phyloP scores from a whole-genome alignment of 1,284 basidiomycete genomes.

The Hemileia vastatrix region DNA sequence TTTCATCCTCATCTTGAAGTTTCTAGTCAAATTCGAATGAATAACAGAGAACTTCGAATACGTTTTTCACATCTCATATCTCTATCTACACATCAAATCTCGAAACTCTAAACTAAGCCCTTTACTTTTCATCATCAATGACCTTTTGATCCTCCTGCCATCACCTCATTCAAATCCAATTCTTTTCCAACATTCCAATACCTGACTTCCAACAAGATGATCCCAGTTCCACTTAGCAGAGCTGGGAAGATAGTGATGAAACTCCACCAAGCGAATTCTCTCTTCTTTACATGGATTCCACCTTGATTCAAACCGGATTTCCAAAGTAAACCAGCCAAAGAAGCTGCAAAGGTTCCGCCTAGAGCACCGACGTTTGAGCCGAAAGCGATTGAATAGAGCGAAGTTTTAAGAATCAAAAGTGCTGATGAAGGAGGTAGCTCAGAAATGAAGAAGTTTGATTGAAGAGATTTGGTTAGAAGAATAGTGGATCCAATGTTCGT shows the following conservation, averaged over 20 bases:
- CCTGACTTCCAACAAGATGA: conserved; percentile 42
- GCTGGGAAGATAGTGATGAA: conserved; percentile 46
- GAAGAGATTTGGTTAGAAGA: conserved; percentile 60
- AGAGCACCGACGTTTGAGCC: conserved; percentile 88
- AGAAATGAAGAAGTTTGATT: conserved; percentile 44
- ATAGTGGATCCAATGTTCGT: conserved; percentile 96
- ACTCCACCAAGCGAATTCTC: conserved; percentile 67
- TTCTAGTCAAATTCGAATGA: too few species aligned
- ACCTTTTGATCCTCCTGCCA: too few species aligned
- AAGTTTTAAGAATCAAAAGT: conserved; percentile 43
- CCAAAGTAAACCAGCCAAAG: conserved; percentile 85
- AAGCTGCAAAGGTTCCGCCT: conserved; percentile 79
- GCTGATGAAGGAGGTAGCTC: conserved; percentile 34
- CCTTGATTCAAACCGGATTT: conserved; percentile 66
- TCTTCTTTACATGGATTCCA: conserved; percentile 58
- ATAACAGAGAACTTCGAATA: too few species aligned
- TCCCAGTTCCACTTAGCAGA: conserved; percentile 36
- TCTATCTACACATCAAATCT: too few species aligned
- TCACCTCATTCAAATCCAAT: too few species aligned
- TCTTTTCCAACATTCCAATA: too few species aligned
- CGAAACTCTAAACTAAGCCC: too few species aligned
- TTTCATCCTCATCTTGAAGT: too few species aligned
- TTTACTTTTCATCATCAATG: too few species aligned
- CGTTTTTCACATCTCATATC: too few species aligned
- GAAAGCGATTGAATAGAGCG: conserved; percentile 58